Conservation (phyloP, 192 early-diverging fungal genomes). For the Haplosporangium gracile region DNA sequence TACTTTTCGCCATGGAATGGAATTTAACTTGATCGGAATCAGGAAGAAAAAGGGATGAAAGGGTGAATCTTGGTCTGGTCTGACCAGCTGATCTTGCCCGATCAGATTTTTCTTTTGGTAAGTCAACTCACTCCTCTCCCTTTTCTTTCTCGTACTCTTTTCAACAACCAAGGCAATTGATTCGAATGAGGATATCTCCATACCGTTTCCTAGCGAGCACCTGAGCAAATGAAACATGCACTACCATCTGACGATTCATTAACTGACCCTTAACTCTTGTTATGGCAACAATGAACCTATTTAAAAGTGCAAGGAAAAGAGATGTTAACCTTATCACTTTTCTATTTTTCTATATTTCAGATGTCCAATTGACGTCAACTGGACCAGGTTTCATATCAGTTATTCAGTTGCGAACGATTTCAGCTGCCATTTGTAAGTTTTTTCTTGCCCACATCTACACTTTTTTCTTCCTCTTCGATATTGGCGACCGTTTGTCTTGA, state of each 20-base stretch:
- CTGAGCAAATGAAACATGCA: slow-evolving; percentile 61
- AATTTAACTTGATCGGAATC: slow-evolving; percentile 7
- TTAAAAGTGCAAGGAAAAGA: not conserved
- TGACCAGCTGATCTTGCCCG: not conserved
- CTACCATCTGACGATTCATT: slow-evolving; percentile 61
- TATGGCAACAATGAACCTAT: not conserved
- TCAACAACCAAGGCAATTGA: not conserved
- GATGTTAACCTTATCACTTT: slow-evolving; percentile 6
- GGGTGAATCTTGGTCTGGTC: not conserved
- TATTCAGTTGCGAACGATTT: not conserved
- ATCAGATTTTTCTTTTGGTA: not conserved
- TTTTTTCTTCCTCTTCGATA: not conserved
- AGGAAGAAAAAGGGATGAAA: not conserved
- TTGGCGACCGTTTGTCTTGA: not conserved
- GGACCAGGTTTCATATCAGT: not conserved
- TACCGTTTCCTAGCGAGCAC: slow-evolving; percentile 60
- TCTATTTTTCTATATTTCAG: not conserved
- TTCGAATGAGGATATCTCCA: slow-evolving; percentile 59
- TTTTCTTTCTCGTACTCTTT: not conserved
- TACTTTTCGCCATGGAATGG: not conserved
- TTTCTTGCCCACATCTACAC: not conserved
- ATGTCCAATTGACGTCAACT: not conserved
- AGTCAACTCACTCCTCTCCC: not conserved
- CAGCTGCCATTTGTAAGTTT: not conserved
- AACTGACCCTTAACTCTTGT: slow-evolving; percentile 9